Percentiles rank a stretch among this genome's conserved stretches.
Evolutionary conservation across 352 stramenopile genomes (phyloP).

Genomic region (Plasmopara viticola): DNA sequence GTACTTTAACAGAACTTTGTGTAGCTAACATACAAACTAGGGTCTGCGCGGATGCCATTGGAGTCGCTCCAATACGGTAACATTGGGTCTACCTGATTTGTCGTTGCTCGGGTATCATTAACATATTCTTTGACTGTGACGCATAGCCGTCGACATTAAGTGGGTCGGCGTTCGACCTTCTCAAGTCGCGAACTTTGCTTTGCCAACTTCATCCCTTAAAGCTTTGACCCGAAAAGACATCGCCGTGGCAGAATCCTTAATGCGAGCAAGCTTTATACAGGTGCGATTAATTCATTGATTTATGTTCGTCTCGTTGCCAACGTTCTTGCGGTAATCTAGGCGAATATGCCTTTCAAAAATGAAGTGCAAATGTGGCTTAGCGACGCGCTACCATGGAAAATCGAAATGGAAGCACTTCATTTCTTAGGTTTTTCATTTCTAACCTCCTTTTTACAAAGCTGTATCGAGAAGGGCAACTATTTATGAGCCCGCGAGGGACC

Average conservation of each 20-base stretch:
- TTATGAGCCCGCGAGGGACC: slow-evolving; percentile 13
- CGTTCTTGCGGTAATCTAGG: slow-evolving; percentile 22
- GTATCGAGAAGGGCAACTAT: slow-evolving; percentile 38
- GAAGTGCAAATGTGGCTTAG: slow-evolving; percentile 57
- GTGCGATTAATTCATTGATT: slow-evolving; percentile 16
- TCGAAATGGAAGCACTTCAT: slow-evolving; percentile 79
- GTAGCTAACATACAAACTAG: slow-evolving; percentile 87
- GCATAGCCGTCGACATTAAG: slow-evolving; percentile 68
- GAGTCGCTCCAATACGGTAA: slow-evolving; percentile 60
- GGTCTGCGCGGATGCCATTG: slow-evolving; percentile 77
- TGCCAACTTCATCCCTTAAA: slow-evolving; percentile 56
- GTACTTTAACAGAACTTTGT: slow-evolving; percentile 1
- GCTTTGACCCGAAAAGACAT: slow-evolving; percentile 50
- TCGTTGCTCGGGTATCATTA: not conserved
- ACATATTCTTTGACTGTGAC: too few species aligned
- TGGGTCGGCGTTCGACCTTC: slow-evolving; percentile 91
- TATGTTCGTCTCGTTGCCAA: slow-evolving; percentile 2
- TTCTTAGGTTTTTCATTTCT: slow-evolving; percentile 72
- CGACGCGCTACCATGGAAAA: slow-evolving; percentile 47
- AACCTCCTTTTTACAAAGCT: slow-evolving; percentile 43
- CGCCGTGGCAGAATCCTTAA: slow-evolving; percentile 33
- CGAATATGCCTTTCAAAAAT: slow-evolving; percentile 36
- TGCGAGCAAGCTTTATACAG: slow-evolving; percentile 54
- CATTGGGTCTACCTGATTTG: not conserved
- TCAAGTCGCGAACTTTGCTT: slow-evolving; percentile 41